These are phyloP conservation scores for Aurantiochytrium sp. DNA, from an alignment of 108 stramenopile genomes.

Conservation along the genomic window DNA sequence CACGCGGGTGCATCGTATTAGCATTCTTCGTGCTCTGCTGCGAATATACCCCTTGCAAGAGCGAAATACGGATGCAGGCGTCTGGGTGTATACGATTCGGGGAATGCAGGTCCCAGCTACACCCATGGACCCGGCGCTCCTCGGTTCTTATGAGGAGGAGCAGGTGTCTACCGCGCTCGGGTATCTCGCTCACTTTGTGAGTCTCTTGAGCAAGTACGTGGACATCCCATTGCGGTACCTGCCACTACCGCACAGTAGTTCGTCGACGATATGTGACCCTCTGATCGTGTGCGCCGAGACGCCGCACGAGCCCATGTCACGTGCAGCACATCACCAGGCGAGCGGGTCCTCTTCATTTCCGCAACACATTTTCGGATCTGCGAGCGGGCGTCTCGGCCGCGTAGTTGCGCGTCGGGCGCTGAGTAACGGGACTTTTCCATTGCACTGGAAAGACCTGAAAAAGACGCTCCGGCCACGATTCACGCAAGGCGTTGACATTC, in stretches of 20 bases:
- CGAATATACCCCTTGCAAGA: background rate
- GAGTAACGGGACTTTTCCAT: background rate
- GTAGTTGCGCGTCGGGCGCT: background rate
- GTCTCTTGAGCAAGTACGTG: background rate
- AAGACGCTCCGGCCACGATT: background rate
- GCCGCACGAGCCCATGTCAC: constrained; percentile 10
- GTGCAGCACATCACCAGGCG: background rate
- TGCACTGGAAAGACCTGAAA: background rate
- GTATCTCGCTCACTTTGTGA: background rate
- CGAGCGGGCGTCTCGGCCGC: background rate
- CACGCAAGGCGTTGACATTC: background rate
- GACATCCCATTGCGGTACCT: background rate
- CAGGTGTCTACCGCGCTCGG: constrained; percentile 9
- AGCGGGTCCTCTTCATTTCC: background rate
- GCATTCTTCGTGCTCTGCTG: background rate
- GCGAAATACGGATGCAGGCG: background rate
- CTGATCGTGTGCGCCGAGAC: background rate
- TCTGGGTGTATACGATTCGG: background rate
- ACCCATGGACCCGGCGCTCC: background rate
- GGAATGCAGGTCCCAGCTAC: background rate
- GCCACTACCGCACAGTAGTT: background rate
- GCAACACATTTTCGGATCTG: background rate
- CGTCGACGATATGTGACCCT: background rate
- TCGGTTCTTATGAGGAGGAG: background rate
- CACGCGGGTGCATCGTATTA: background rate